phyloP scores from a whole-genome alignment of 2,329 filamentous ascomycete species.

The Cryphonectria parasitica region DNA sequence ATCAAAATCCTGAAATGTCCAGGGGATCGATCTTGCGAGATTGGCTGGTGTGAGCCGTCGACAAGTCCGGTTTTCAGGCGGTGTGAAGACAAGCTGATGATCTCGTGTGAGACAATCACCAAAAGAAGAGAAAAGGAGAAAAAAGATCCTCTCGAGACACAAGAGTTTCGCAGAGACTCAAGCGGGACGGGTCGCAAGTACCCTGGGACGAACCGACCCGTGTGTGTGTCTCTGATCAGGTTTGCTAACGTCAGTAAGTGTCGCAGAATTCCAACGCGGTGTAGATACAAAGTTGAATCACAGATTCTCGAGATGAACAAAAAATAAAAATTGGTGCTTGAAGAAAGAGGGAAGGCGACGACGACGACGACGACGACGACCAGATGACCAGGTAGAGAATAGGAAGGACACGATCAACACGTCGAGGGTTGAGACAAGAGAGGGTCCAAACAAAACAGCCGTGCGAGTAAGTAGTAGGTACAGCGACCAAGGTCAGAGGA shows the following conservation, averaged over 20 bases:
- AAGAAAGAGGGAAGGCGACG: conserved; percentile 6
- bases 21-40: background rate
- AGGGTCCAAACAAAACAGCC: conserved; percentile 8
- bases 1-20: background rate
- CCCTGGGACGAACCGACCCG: background rate
- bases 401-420: conserved; percentile 18
- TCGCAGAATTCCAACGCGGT: conserved; percentile 2
- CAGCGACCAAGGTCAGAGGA: conserved; percentile 2
- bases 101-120: conserved; percentile 7
- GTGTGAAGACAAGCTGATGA: background rate
- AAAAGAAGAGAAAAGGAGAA: conserved; percentile 5
- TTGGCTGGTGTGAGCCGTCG: background rate
- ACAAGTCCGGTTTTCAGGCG: background rate
- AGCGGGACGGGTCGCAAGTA: conserved; percentile 4
- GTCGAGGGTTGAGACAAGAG: conserved; percentile 22
- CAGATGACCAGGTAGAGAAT: background rate
- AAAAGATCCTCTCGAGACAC: background rate
- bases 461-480: conserved; percentile 1
- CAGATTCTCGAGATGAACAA: conserved; percentile 1
- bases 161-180: background rate
- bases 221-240: background rate
- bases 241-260: conserved; percentile 2
- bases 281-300: conserved; percentile 1
- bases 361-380: conserved; percentile 21
- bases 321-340: background rate